These are phyloP conservation scores for Xylaria sp. DNA, from an alignment of 2,329 filamentous ascomycete species.

Conservation along the genomic window DNA sequence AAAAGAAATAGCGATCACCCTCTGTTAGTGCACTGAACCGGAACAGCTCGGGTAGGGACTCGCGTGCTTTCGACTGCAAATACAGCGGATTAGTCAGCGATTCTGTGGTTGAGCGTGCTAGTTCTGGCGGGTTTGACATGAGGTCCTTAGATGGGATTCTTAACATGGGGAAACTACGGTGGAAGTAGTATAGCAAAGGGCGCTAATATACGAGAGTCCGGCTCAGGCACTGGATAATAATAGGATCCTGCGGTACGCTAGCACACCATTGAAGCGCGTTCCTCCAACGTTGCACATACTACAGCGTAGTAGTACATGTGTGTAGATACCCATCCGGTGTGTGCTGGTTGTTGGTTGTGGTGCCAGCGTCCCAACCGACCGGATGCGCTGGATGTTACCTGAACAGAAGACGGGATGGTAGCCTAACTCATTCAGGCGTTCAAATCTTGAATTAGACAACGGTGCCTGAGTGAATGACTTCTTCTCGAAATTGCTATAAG, in stretches of 20 bases:
- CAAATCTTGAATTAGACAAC: constrained; percentile 1
- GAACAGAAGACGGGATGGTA: constrained; percentile 15
- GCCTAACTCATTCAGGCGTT: constrained; percentile 15
- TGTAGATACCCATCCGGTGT: background rate
- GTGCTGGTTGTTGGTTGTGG: background rate
- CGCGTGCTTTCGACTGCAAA: background rate
- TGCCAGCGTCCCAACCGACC: constrained; percentile 7
- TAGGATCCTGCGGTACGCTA: constrained; percentile 5
- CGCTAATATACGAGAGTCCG: constrained; percentile 4
- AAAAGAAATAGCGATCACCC: constrained; percentile 10
- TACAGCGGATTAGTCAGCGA: background rate
- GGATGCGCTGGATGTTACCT: constrained; percentile 24
- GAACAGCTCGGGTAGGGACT: background rate
- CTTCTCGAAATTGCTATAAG: background rate
- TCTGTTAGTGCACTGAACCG: background rate
- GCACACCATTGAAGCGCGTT: background rate
- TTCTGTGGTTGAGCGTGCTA: background rate
- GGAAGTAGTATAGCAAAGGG: background rate
- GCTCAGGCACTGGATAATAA: constrained; percentile 5
- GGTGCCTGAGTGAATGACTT: background rate
- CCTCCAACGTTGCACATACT: background rate
- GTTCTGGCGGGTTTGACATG: background rate
- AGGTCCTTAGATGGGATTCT: background rate
- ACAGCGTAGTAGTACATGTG: background rate
- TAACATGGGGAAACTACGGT: too few relatives aligned